Base-by-base conservation (phyloP, 2,329 filamentous ascomycete species). In the Periconia digitata region DNA sequence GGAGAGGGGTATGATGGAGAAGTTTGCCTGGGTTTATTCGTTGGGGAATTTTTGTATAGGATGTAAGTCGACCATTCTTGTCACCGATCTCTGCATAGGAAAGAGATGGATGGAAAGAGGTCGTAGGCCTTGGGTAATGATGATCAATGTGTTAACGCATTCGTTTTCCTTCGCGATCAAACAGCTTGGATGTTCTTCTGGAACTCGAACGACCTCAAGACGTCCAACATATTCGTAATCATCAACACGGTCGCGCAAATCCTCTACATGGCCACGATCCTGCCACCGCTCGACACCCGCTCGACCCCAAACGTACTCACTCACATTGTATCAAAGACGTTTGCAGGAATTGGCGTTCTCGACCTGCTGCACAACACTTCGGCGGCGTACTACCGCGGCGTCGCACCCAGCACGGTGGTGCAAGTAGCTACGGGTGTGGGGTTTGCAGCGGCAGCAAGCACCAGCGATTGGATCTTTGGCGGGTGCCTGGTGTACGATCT, bases 181-280 rank as follows among this genome's bases (percentile, higher is more conserved):
- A 39, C 36, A 76, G 74, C 76, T 3, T 83, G 81, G 81, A 83
- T 84, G 80, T 75, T 84, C 56, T 83, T 83, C 70, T 85, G 81
- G 81, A 84, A 84, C 56, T 56, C 72, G 1, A 73, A 75, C 3
- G 60, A 75, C 18, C 72, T 85, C 5, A 74, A 76, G 46, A 74
- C 74, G 0, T 71, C 78, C 21, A 82, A 84, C 56, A 54, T 80
- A 24, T 84, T 84, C 55, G 81, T 84, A 36, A 63, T 78, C 17
- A 64, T 79, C 40, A 85, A 84, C 59, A 80, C 78, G 15, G 51
- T 80, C 24, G 68, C 76, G 1, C 81, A 85, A 59, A 69, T 85
- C 3, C 77, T 71, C 58, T 84, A 82, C 63, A 72, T 82, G 16
- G 74, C 76, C 36, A 74, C 69, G 0, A 70, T 75, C 27, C 75